phyloP scores from a whole-genome alignment of 176 grass and related monocot species.

The Pontederia crassipes region DNA sequence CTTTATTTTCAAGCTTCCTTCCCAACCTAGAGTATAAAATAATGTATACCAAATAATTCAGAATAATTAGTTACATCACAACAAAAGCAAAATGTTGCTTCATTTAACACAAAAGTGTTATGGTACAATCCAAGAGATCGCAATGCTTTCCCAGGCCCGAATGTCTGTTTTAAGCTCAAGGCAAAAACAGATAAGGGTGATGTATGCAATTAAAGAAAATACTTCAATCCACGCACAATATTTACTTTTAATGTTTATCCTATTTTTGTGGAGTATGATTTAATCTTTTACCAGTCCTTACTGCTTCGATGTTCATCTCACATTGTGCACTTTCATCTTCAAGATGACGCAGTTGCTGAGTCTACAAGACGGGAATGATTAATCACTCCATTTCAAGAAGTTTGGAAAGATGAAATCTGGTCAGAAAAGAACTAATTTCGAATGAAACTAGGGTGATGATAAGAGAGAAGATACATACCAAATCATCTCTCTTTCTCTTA shows the following conservation, averaged over 20 bases:
- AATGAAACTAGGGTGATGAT: not conserved
- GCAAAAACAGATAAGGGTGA: no score
- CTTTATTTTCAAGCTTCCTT: conserved; percentile 15
- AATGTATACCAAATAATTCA: not conserved
- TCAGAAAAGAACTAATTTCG: not conserved
- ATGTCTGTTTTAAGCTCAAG: no score
- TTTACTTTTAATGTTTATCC: no score
- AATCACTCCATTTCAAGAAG: conserved; percentile 1
- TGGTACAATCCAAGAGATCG: no score
- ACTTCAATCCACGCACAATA: not conserved
- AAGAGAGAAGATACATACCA: not conserved
- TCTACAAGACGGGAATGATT: conserved; percentile 15
- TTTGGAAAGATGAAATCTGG: not conserved
- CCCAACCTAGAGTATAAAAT: not conserved
- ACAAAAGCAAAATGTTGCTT: no score
- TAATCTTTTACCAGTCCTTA: conserved; percentile 22
- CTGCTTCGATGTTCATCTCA: conserved; percentile 40
- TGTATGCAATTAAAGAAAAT: not conserved
- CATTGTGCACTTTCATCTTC: conserved; percentile 29
- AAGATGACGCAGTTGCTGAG: conserved; percentile 15
- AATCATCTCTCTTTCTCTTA: conserved; percentile 14
- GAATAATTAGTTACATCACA: no score
- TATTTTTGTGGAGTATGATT: not conserved
- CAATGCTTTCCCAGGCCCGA: no score
- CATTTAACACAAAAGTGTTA: no score